Evolutionary conservation across 1,284 basidiomycete genomes (phyloP), one percentile per base, ranked within the genome.

Genomic region (Ganoderma lucidum): DNA sequence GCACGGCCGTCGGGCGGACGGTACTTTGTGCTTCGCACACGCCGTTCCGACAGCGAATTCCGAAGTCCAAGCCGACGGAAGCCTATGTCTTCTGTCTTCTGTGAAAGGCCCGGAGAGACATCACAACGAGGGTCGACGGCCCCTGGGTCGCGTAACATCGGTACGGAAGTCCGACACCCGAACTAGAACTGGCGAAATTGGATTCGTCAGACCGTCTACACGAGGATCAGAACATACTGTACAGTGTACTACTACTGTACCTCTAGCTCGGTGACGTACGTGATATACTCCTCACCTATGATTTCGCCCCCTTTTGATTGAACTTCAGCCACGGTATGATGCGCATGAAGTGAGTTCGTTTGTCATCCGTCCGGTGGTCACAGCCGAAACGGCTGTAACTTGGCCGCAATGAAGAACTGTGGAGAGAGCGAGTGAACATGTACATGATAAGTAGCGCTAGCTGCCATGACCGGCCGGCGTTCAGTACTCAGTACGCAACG

Each of bases 161-260:
- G 48, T 28, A 10, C 48, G 48, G 48, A 53, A 28, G 14, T 53
- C 48, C 48, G 48, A 53, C 48, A 28, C 44, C 51, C 35, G 63
- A 41, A 51, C 63, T 53, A 23, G 63, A 41, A 51, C 63, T 53
- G 48, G 48, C 48, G 48, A 28, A 10, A 28, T 53, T 53, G 23
- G 53, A 19, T 56, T 32, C 32, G 41, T 15, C 56, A 35, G 35
- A 23, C 56, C 35, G 35, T 30, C 55, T 42, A 44, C 58, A 65
- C 67, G 66, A 71, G 70, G 67, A 69, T 71, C 70, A 69, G 70
- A 71, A 68, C 12, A 53, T 30, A 39, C 23, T 23, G 23, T 23
- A 23, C 23, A 23, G 23, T 23, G 23, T 23, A 23, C 23, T 23
- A 23, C 23, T 23, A 23, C 23, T 23, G 23, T 23, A 23, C 23